Evolutionary conservation across 768 basidiomycete species (phyloP).

Genomic region (Xerocomellus intermedius): DNA sequence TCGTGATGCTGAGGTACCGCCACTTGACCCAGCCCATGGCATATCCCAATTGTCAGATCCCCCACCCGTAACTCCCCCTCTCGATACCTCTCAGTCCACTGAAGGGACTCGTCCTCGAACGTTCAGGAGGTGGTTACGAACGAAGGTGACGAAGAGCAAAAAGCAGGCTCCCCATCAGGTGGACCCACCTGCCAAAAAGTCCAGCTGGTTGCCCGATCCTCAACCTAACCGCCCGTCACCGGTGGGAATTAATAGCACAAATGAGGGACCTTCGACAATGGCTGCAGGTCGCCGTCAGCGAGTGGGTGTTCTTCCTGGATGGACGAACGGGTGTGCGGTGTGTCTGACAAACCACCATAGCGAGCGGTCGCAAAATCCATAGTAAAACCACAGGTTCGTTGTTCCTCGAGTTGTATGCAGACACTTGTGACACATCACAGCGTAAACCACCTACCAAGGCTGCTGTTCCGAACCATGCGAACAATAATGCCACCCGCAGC

Average conservation of each 20-base stretch:
- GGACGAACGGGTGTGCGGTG: background rate
- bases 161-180: background rate
- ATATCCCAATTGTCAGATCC: background rate
- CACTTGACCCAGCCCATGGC: background rate
- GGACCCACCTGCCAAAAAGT: background rate
- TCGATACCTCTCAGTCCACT: background rate
- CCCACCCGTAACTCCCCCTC: background rate
- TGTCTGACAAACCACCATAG: background rate
- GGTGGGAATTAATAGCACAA: background rate
- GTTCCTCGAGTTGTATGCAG: background rate
- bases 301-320: background rate
- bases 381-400: background rate
- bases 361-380: background rate
- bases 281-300: background rate
- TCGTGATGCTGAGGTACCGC: background rate
- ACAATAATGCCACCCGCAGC: background rate
- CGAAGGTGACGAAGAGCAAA: background rate
- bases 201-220: background rate
- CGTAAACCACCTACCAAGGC: background rate
- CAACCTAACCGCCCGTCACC: background rate
- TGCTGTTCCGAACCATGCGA: background rate
- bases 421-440: background rate
- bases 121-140: background rate
- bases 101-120: background rate
- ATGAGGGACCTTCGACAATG: background rate